phyloP scores from a whole-genome alignment of 2,329 filamentous ascomycete species.

The Aspergillus jensenii region DNA sequence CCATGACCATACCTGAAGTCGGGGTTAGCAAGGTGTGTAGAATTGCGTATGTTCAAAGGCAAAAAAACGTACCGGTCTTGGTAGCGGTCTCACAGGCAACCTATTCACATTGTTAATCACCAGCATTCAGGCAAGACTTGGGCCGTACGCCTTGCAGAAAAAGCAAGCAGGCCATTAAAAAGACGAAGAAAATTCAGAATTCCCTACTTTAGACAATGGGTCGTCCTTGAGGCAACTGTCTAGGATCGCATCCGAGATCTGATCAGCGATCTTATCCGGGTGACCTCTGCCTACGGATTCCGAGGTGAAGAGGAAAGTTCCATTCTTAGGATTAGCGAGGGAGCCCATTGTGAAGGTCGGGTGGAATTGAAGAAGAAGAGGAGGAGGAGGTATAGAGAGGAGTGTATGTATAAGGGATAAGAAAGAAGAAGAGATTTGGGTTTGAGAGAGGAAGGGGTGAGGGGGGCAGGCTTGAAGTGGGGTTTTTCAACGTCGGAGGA shows the following conservation, averaged over 20 bases:
- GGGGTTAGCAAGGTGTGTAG: constrained; percentile 8
- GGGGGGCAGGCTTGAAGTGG: too few relatives aligned
- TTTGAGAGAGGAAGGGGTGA: too few relatives aligned
- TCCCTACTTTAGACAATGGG: constrained; percentile 80
- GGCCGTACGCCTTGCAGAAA: constrained; percentile 7
- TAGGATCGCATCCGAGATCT: constrained; percentile 97
- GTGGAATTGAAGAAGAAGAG: constrained; percentile 17
- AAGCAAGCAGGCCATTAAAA: constrained; percentile 6
- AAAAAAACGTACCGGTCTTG: constrained; percentile 75
- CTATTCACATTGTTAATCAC: constrained; percentile 29
- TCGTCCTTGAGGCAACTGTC: constrained; percentile 87
- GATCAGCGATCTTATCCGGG: constrained; percentile 55
- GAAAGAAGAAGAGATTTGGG: constrained; percentile 11
- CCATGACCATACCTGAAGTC: constrained; percentile 77
- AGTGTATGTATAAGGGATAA: constrained; percentile 11
- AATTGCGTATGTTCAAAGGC: constrained; percentile 4
- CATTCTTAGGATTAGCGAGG: constrained; percentile 45
- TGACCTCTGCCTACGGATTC: constrained; percentile 55
- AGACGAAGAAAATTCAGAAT: constrained; percentile 3
- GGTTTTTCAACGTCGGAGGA: too few relatives aligned
- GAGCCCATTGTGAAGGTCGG: constrained; percentile 59
- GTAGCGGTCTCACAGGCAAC: constrained; percentile 98
- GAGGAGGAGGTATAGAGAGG: constrained; percentile 21
- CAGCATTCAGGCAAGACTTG: neutral
- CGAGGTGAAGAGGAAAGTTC: constrained; percentile 85